Evolutionary conservation across 345 rosid genomes (phyloP).

Genomic region (Eutrema yunnanense): DNA sequence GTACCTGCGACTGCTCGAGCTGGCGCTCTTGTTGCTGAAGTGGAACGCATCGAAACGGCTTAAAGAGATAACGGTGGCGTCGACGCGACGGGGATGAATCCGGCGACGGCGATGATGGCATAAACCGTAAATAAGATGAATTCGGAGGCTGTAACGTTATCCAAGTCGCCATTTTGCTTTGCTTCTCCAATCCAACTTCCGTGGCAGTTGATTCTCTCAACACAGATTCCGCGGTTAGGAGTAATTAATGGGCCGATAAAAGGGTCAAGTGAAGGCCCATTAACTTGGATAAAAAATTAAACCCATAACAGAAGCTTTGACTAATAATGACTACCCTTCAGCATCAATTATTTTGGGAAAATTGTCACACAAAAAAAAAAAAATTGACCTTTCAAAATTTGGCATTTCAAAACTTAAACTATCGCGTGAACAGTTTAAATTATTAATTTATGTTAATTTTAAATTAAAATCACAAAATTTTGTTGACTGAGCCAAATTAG

Average conservation of each 20-base stretch:
- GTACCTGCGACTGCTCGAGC: constrained; percentile 35
- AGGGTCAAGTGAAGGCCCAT: neutral
- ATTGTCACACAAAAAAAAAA: too few relatives aligned
- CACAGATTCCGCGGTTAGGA: neutral
- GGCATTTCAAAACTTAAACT: too few relatives aligned
- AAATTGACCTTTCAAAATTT: too few relatives aligned
- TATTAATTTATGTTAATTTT: too few relatives aligned
- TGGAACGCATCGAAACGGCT: constrained; percentile 41
- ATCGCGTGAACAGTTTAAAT: too few relatives aligned
- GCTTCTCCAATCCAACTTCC: neutral
- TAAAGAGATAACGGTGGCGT: neutral
- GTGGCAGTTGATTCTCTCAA: neutral
- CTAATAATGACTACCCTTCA: neutral
- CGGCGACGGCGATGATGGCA: constrained; percentile 12
- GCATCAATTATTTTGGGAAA: too few relatives aligned
- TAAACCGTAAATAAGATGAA: constrained; percentile 3
- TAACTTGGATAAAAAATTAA: neutral
- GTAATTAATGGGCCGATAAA: neutral
- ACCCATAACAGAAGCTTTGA: neutral
- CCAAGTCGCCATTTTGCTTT: constrained; percentile 26
- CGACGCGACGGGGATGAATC: neutral
- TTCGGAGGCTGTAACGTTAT: constrained; percentile 22
- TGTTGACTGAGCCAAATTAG: too few relatives aligned
- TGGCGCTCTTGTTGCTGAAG: constrained; percentile 27
- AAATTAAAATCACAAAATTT: too few relatives aligned